Base-by-base conservation (phyloP, 352 stramenopile species). In the Phytopythium aichiense region DNA sequence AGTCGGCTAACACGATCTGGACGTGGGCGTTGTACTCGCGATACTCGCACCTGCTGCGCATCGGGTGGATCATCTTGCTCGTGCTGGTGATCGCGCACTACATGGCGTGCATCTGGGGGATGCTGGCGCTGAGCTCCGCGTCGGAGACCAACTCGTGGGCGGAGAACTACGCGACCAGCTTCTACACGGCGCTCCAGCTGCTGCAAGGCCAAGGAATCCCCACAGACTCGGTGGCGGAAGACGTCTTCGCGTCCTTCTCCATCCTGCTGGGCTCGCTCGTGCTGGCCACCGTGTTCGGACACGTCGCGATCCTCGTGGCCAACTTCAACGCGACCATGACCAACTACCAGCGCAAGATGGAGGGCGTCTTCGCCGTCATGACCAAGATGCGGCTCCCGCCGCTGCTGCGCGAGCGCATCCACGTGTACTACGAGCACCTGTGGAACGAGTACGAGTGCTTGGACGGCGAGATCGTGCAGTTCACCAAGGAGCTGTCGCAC, bases 261-360 rank as follows among this genome's bases (percentile, higher is more conserved):
- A 61, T 84, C 7, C 67, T 92, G 0, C 6, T 85, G 2, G 79
- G 81, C 6, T 82, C 81, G 0, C 62, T 92, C 43, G 49, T 82
- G 2, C 62, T 92, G 2, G 81, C 79, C 9, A 71, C 89, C 16
- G 64, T 91, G 4, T 91, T 89, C 38, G 81, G 79, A 20, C 42
- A 89, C 51, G 81, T 92, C 11, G 73, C 68, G 4, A 74, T 91
- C 7, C 67, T 85, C 0, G 77, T 92, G 7, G 68, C 75, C 20
- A 87, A 84, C 49, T 85, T 91, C 49, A 83, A 78, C 37, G 71
- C 73, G 13, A 82, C 79, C 25, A 60, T 60, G 8, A 86, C 73
- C 0, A 73, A 63, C 31, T 94, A 89, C 57, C 67, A 86, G 43
- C 76, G 73, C 13, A 91, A 91, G 50, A 84, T 88, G 77, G 81